These are phyloP conservation scores for Zymoseptoria pseudotritici DNA, from an alignment of 2,329 filamentous ascomycete genomes.

Conservation along the genomic window DNA sequence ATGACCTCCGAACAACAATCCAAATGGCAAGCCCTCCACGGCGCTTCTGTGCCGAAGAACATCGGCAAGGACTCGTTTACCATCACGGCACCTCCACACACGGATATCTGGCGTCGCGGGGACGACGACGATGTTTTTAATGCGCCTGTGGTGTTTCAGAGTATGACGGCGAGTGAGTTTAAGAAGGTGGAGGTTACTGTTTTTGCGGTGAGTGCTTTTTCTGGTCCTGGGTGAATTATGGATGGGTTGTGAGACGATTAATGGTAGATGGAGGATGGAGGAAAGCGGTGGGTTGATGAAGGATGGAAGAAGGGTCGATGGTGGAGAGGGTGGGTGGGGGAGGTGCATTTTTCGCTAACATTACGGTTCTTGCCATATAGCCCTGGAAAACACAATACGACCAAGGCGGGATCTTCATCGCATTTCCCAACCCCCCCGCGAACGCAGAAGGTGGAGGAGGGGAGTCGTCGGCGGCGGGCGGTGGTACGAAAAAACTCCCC, in stretches of 20 bases:
- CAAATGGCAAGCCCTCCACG: not conserved
- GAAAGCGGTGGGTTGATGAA: too few species aligned
- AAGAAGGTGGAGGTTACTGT: constrained; percentile 56
- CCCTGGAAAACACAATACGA: constrained; percentile 58
- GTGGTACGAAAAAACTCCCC: too few species aligned
- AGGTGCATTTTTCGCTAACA: not conserved
- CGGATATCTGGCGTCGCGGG: constrained; percentile 70
- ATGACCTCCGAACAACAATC: too few species aligned
- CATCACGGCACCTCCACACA: constrained; percentile 52
- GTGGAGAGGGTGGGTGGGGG: not conserved
- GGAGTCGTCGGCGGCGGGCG: too few species aligned
- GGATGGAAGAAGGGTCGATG: too few species aligned
- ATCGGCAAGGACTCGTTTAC: constrained; percentile 13
- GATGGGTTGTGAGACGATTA: too few species aligned
- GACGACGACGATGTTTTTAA: constrained; percentile 49
- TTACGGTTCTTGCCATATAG: not conserved
- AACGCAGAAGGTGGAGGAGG: not conserved
- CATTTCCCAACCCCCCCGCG: constrained; percentile 14
- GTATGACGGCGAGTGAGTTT: constrained; percentile 41
- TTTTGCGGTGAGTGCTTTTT: constrained; percentile 31
- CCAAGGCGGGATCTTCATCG: constrained; percentile 54
- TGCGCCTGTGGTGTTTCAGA: constrained; percentile 22
- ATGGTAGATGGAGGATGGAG: too few species aligned
- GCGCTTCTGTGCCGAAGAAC: not conserved
- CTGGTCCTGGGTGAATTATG: too few species aligned